Evolutionary conservation across 1,284 basidiomycete species (phyloP), one percentile per base, ranked within the genome.

Genomic region (Sporisorium graminicola): DNA sequence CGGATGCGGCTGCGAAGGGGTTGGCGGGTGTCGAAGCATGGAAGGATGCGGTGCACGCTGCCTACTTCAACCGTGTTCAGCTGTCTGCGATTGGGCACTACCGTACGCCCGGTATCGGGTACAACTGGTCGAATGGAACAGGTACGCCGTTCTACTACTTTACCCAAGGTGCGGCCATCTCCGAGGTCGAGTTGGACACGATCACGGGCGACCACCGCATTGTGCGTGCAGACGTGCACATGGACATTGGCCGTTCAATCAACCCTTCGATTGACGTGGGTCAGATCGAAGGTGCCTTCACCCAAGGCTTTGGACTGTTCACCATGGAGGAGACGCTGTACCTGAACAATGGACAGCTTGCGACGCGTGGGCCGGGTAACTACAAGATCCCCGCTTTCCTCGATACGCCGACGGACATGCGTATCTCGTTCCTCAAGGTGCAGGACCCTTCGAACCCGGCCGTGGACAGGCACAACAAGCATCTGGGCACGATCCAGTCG

Each of bases 201-300:
- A 61, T 86, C 20, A 86, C 86, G 3, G 86, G 86, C 18, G 85
- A 86, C 53, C 76, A 79, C 59, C 74, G 80, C 8, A 79, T 85
- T 35, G 63, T 81, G 5, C 68, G 82, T 12, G 70, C 78, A 2
- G 83, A 85, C 60, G 70, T 85, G 35, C 76, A 81, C 43, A 85
- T 86, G 84, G 86, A 86, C 56, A 82, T 86, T 7, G 86, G 86
- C 4, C 77, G 84, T 2, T 82, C 77, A 35, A 77, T 87, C 76
- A 86, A 86, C 55, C 86, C 86, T 7, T 73, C 76, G 8, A 85
- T 87, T 57, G 86, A 87, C 60, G 82, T 84, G n/a, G 86, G 86
- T 12, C 86, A 86, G 69, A 83, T 87, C 51, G 82, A 84, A 58
- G 84, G 84, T 5, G 84, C 84, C 10, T 72, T 76, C 51, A 76